A percentile compares a stretch with the other conserved stretches of the same genome.
These are phyloP conservation scores for Arabidopsis arenosa DNA, from an alignment of 345 rosid genomes.

Conservation along the genomic window DNA sequence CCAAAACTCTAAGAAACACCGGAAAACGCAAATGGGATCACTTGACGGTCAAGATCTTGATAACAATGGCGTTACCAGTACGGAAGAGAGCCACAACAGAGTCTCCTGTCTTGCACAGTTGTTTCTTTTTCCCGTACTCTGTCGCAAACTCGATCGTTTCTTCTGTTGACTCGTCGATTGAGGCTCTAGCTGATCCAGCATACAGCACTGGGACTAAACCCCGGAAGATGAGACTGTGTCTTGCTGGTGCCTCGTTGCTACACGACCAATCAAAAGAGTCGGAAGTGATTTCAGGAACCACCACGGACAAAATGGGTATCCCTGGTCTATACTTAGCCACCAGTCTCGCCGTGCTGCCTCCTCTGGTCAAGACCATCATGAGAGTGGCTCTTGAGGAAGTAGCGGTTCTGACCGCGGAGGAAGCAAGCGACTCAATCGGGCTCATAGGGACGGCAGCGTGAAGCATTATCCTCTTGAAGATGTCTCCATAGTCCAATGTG, in stretches of 20 bases:
- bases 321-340: slow-evolving; percentile 97
- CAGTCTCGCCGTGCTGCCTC: slow-evolving; percentile 91
- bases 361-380: slow-evolving; percentile 84
- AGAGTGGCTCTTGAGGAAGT: slow-evolving; percentile 79
- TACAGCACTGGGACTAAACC: slow-evolving; percentile 79
- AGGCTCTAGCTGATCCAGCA: slow-evolving; percentile 91
- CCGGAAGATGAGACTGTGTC: slow-evolving; percentile 85
- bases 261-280: slow-evolving; percentile 93
- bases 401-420: slow-evolving; percentile 90
- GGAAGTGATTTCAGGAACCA: slow-evolving; percentile 83
- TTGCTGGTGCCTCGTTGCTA: slow-evolving; percentile 84
- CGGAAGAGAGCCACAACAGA: slow-evolving; percentile 91
- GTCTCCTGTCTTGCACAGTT: slow-evolving; percentile 78
- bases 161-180: slow-evolving; percentile 83
- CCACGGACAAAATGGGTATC: slow-evolving; percentile 80
- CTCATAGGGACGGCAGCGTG: slow-evolving; percentile 92
- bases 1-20: slow-evolving; percentile 6
- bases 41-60: slow-evolving; percentile 87
- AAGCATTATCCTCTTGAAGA: slow-evolving; percentile 80
- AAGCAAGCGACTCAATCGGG: slow-evolving; percentile 85
- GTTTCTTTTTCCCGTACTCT: slow-evolving; percentile 62
- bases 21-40: slow-evolving; percentile 28
- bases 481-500: slow-evolving; percentile 75
- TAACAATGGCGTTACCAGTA: slow-evolving; percentile 78
- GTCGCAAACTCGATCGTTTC: slow-evolving; percentile 83